Evolutionary conservation across 805 yeast species (phyloP).

Genomic region (Candida ficus): DNA sequence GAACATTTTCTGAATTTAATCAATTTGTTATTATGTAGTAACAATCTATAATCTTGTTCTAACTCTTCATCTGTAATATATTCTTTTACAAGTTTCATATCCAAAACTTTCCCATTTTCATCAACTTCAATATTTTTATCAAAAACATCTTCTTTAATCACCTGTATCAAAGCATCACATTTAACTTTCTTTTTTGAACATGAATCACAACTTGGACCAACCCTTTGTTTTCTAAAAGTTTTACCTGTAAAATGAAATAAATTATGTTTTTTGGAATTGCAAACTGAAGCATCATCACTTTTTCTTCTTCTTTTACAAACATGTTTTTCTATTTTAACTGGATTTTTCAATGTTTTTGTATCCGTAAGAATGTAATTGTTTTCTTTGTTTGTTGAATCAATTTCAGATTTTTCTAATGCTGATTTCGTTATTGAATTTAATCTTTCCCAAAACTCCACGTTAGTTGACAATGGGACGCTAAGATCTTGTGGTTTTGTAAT

Average conservation of each 20-base stretch:
- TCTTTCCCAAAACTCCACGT: background rate
- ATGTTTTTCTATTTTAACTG: background rate
- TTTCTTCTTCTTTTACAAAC: background rate
- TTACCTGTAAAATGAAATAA: constrained; percentile 4
- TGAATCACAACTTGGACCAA: constrained; percentile 9
- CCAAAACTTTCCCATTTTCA: background rate
- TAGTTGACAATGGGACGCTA: background rate
- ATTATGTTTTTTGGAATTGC: constrained; percentile 29
- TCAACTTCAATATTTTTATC: background rate
- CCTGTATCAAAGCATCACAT: constrained; percentile 9
- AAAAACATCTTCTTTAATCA: background rate
- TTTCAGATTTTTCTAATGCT: background rate
- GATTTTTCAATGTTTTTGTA: background rate
- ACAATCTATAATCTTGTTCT: background rate
- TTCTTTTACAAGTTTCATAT: background rate
- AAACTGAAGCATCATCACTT: background rate
- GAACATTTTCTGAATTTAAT: constrained; percentile 9
- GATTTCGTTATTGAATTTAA: background rate
- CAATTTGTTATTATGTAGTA: constrained; percentile 1
- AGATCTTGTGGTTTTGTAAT: background rate
- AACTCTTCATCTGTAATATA: constrained; percentile 3
- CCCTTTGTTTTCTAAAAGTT: constrained; percentile 8
- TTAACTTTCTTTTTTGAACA: constrained; percentile 8
- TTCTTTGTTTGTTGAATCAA: background rate
- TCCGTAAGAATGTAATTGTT: background rate